phyloP scores from a whole-genome alignment of 2,329 filamentous ascomycete genomes.

The Parascedosporium putredinis region DNA sequence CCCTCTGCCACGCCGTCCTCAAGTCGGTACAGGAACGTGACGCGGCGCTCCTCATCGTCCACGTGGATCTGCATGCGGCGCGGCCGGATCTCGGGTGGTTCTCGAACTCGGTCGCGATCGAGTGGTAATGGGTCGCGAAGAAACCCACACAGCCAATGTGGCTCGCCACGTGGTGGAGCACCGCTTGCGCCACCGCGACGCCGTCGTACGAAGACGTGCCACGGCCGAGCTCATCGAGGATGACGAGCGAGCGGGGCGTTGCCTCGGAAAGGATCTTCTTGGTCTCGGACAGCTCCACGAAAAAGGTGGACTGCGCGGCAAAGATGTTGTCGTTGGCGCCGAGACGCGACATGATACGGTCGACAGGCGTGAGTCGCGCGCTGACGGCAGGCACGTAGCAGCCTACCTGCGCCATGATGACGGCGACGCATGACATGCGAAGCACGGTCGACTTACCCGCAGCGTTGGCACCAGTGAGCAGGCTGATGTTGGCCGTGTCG shows the following conservation, averaged over 20 bases:
- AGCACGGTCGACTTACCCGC: slow-evolving; percentile 95
- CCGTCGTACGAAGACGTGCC: slow-evolving; percentile 94
- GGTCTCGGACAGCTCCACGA: slow-evolving; percentile 92
- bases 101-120: slow-evolving; percentile 81
- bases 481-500: slow-evolving; percentile 67
- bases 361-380: slow-evolving; percentile 77
- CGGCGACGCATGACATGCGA: slow-evolving; percentile 90
- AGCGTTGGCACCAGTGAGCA: slow-evolving; percentile 92
- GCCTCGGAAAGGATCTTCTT: slow-evolving; percentile 96
- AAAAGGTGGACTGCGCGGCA: slow-evolving; percentile 94
- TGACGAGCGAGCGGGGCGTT: slow-evolving; percentile 86
- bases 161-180: slow-evolving; percentile 89
- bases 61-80: slow-evolving; percentile 93
- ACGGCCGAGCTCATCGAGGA: slow-evolving; percentile 89
- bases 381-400: slow-evolving; percentile 80
- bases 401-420: slow-evolving; percentile 95
- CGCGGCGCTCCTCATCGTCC: slow-evolving; percentile 68
- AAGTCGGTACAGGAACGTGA: slow-evolving; percentile 94
- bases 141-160: slow-evolving; percentile 91
- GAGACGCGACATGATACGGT: slow-evolving; percentile 96
- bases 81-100: slow-evolving; percentile 73
- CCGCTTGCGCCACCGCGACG: slow-evolving; percentile 90
- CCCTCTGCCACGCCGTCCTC: slow-evolving; percentile 91
- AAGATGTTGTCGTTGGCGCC: slow-evolving; percentile 99
- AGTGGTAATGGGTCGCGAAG: slow-evolving; percentile 97